Evolutionary conservation across 257 asterid species (phyloP).

Genomic region (Solanum pimpinellifolium): DNA sequence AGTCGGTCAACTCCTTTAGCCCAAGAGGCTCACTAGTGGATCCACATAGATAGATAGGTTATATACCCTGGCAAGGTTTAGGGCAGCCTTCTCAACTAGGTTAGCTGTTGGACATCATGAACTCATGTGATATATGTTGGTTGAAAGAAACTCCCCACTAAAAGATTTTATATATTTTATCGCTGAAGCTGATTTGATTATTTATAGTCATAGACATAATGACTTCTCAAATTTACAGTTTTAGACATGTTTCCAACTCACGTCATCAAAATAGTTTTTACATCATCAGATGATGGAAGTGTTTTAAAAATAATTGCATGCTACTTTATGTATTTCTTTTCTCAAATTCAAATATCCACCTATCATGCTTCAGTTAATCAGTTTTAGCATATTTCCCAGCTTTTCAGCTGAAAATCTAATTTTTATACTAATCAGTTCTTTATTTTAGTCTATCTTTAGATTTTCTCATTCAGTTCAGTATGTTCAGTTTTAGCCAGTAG

Average conservation of each 20-base stretch:
- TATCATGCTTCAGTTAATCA: not conserved
- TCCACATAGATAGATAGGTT: not conserved
- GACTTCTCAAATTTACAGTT: not conserved
- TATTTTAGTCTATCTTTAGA: not conserved
- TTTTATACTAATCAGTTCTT: not conserved
- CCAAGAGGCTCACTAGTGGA: not conserved
- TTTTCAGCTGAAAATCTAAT: not conserved
- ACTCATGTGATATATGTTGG: not conserved
- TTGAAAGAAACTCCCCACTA: not conserved
- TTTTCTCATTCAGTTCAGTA: not conserved
- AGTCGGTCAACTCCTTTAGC: not conserved
- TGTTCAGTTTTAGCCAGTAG: not conserved
- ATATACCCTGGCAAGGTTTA: not conserved
- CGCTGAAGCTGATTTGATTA: not conserved
- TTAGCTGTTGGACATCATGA: not conserved
- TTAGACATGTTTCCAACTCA: not conserved
- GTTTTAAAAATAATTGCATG: not conserved
- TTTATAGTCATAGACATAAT: not conserved
- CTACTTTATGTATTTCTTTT: not conserved
- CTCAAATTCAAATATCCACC: not conserved
- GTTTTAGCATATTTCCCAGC: not conserved
- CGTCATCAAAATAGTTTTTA: not conserved
- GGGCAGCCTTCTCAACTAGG: not conserved
- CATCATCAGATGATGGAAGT: not conserved
- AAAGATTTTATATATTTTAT: not conserved